Evolutionary conservation across 2,329 filamentous ascomycete species (phyloP), one percentile per base, ranked within the genome.

Genomic region (Westerdykella aurantiaca): DNA sequence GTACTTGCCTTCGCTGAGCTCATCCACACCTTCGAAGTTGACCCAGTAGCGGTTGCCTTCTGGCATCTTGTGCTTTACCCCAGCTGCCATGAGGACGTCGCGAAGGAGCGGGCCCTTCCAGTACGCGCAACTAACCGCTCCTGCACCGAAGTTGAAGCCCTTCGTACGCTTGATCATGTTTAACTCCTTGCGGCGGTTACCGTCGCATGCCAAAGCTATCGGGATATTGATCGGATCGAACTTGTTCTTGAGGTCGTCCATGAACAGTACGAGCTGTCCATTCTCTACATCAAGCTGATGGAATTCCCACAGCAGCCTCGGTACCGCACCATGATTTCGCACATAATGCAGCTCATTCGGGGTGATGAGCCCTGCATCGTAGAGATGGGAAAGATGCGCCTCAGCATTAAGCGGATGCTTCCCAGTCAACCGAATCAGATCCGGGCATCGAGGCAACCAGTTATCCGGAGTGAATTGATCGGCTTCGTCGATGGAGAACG

Each of bases 91-190:
- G 21, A 81, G 57, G 4, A 80, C 66, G 53, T 79, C 76, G 25
- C 67, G 58, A 72, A 79, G 9, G 25, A 29, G 25, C 10, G 25
- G 25, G 7, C 25, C 25, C 11, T 29, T 29, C 25, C 25, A 29
- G 46, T 75, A 77, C 0, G 73, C 72, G 45, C 72, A 76, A 10
- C 72, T 69, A 11, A 79, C 69, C 0, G 75, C 77, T 31, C 70
- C 76, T 48, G 79, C 75, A 34, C 68, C 67, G 77, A 77, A 80
- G 52, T 79, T 75, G 34, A 80, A 72, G 0, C 77, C 78, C 47
- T 74, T 75, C 3, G 69, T 70, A 38, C 68, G 70, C 43, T 64
- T 70, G 39, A 76, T 60, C 61, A 75, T 70, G 47, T 77, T 78
- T 35, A 78, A 60, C 49, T 78, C 75, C 42, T 76, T 77, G 10